Evolutionary conservation across 2,329 filamentous ascomycete genomes (phyloP).

Genomic region (Elsinoe australis): DNA sequence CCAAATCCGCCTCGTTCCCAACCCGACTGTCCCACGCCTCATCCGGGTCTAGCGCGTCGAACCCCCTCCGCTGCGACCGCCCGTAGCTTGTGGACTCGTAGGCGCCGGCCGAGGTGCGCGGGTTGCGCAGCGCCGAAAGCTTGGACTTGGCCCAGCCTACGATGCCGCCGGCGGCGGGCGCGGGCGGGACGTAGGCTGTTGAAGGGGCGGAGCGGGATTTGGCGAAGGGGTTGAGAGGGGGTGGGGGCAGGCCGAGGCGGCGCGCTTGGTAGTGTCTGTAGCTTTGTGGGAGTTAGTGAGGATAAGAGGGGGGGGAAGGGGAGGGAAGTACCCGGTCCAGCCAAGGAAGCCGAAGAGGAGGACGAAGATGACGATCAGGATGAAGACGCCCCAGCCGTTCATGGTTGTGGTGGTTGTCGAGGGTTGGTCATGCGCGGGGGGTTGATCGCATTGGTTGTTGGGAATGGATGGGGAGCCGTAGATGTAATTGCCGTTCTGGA

Average conservation of each 20-base stretch:
- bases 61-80: conserved; percentile 37
- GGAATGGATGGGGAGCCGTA: not conserved
- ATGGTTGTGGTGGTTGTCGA: conserved; percentile 16
- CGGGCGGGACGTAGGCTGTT: conserved; percentile 41
- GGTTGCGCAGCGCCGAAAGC: conserved; percentile 55
- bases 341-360: conserved; percentile 51
- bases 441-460: conserved; percentile 4
- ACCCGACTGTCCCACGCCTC: conserved; percentile 81
- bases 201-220: conserved; percentile 24
- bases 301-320: conserved; percentile 4
- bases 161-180: conserved; percentile 54
- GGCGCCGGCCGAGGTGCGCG: conserved; percentile 55
- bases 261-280: conserved; percentile 66
- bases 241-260: conserved; percentile 66
- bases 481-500: too few species aligned
- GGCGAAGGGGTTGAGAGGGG: conserved; percentile 63
- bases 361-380: conserved; percentile 61
- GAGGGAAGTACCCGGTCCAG: conserved; percentile 50
- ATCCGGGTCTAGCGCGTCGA: conserved; percentile 68
- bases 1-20: conserved; percentile 58
- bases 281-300: conserved; percentile 23
- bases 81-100: conserved; percentile 32
- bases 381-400: conserved; percentile 51
- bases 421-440: conserved; percentile 4
- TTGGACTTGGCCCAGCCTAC: conserved; percentile 66